Percentiles rank a stretch among this genome's conserved stretches.
phyloP scores from a whole-genome alignment of 1,284 basidiomycete genomes.

The Ganoderma leucocontextum region DNA sequence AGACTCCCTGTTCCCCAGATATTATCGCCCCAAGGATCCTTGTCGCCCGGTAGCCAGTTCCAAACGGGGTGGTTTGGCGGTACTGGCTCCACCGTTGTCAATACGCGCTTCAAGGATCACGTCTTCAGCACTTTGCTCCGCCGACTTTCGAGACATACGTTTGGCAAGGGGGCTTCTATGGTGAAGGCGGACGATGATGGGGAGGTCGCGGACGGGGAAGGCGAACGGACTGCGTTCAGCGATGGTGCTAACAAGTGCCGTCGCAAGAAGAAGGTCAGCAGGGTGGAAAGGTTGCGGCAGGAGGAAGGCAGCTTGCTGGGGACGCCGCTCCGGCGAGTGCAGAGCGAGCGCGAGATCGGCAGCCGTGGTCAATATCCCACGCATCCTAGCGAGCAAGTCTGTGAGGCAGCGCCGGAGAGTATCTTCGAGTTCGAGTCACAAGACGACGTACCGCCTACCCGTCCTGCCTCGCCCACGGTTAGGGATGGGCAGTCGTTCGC shows the following conservation, averaged over 20 bases:
- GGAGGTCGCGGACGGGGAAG: slow-evolving; percentile 53
- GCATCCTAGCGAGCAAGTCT: slow-evolving; percentile 27
- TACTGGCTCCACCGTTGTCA: slow-evolving; percentile 90
- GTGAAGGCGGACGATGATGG: slow-evolving; percentile 51
- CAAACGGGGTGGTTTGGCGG: slow-evolving; percentile 73
- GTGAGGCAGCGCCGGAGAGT: slow-evolving; percentile 34
- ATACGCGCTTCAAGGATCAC: slow-evolving; percentile 92
- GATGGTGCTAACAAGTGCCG: slow-evolving; percentile 46
- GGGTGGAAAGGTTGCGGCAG: slow-evolving; percentile 47
- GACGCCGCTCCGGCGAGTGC: slow-evolving; percentile 62
- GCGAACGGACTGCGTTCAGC: slow-evolving; percentile 45
- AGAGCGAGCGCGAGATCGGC: slow-evolving; percentile 56
- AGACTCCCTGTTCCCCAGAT: slow-evolving; percentile 34
- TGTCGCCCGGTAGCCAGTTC: slow-evolving; percentile 33
- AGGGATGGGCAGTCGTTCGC: slow-evolving; percentile 34
- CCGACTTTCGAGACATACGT: slow-evolving; percentile 60
- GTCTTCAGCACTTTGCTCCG: slow-evolving; percentile 89
- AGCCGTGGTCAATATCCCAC: slow-evolving; percentile 28
- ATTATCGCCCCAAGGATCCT: slow-evolving; percentile 23
- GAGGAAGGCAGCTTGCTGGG: slow-evolving; percentile 42
- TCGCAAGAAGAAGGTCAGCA: slow-evolving; percentile 45
- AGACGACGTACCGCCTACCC: slow-evolving; percentile 29
- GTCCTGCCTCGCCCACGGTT: slow-evolving; percentile 8
- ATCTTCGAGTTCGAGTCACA: slow-evolving; percentile 61
- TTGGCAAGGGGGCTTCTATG: slow-evolving; percentile 47